A percentile compares a stretch with the other conserved stretches of the same genome.
Conservation (phyloP, 495 filamentous ascomycete species). For the Penicillium ucsense region DNA sequence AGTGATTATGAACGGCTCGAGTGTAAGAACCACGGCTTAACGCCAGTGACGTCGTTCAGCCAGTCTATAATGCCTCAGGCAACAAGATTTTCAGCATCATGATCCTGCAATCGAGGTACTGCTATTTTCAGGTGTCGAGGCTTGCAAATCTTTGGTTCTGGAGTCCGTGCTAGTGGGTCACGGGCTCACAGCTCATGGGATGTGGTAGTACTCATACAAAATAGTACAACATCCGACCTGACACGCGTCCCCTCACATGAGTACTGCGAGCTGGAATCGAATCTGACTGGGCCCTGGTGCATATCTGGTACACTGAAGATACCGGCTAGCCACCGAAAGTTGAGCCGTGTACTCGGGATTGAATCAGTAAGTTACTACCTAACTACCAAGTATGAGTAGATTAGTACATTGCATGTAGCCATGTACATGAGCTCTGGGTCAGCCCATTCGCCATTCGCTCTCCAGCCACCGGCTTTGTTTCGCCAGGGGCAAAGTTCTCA, state of each 20-base stretch:
- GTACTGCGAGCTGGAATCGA: no score
- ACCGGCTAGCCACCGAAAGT: no score
- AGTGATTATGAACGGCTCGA: neutral
- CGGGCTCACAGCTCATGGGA: neutral
- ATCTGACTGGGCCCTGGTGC: no score
- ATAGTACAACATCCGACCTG: no score
- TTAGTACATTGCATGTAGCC: no score
- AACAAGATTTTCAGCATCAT: neutral
- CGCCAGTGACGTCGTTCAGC: slow-evolving; percentile 14
- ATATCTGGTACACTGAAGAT: no score
- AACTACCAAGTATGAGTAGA: no score
- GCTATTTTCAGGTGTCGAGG: neutral
- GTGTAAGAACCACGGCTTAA: neutral
- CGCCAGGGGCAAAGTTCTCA: neutral
- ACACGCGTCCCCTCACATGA: no score
- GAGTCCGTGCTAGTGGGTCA: neutral
- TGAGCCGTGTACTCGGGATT: no score
- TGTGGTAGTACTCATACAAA: neutral
- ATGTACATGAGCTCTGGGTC: neutral
- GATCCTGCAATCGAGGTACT: neutral
- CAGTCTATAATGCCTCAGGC: neutral
- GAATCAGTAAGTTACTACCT: no score
- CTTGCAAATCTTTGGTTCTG: neutral
- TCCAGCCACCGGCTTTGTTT: neutral
- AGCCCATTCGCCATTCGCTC: neutral